These are phyloP conservation scores for Zygosaccharomyces sapae DNA, from an alignment of 1,139 yeast species.

Conservation along the genomic window DNA sequence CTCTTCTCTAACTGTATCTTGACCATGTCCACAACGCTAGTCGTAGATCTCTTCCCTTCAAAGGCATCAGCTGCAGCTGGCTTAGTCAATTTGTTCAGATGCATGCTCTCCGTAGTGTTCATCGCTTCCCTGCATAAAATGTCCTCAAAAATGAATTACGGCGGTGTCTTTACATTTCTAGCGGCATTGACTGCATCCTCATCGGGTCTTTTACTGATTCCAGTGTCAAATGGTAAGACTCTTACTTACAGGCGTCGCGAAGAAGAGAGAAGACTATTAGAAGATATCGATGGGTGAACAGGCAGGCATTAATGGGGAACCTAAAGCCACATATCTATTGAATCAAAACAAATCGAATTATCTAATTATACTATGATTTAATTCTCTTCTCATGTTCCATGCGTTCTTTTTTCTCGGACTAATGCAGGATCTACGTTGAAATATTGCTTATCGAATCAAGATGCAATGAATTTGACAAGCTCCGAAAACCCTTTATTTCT, in stretches of 20 bases:
- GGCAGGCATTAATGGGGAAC: too few relatives aligned
- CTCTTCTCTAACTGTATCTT: constrained; percentile 50
- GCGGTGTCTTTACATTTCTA: constrained; percentile 58
- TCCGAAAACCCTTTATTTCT: too few relatives aligned
- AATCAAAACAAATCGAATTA: too few relatives aligned
- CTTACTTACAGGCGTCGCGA: constrained; percentile 10
- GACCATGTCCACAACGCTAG: constrained; percentile 49
- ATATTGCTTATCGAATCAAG: too few relatives aligned
- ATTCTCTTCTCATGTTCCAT: too few relatives aligned
- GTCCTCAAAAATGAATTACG: constrained; percentile 47
- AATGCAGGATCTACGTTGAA: too few relatives aligned
- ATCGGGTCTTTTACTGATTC: constrained; percentile 20
- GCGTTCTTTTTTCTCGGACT: too few relatives aligned
- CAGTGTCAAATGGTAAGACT: constrained; percentile 28
- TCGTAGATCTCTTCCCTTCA: constrained; percentile 55
- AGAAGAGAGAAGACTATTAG: constrained; percentile 9
- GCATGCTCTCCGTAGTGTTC: constrained; percentile 54
- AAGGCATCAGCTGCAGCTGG: constrained; percentile 56
- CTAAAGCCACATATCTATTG: too few relatives aligned
- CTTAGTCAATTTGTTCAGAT: constrained; percentile 51
- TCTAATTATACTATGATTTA: too few relatives aligned
- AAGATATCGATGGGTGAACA: neutral
- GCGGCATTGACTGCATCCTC: constrained; percentile 38
- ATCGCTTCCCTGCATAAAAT: constrained; percentile 54
- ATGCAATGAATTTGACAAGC: too few relatives aligned